phyloP scores from a whole-genome alignment of 345 rosid genomes.

The Cardamine occulta region DNA sequence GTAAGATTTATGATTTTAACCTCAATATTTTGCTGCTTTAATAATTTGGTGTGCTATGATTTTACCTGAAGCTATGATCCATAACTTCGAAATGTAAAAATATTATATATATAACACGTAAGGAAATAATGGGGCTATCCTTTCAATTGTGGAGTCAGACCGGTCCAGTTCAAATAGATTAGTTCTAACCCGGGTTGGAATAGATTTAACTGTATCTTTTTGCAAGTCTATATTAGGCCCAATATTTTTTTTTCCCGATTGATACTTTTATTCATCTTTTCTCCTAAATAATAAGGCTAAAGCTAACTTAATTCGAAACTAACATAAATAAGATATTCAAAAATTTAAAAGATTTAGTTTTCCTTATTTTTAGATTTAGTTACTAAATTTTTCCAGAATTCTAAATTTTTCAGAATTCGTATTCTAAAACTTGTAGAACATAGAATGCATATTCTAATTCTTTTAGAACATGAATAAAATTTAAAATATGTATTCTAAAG shows the following conservation, averaged over 20 bases:
- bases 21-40: conserved; percentile 21
- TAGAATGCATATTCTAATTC: too few species aligned
- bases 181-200: neutral
- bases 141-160: neutral
- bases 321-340: too few species aligned
- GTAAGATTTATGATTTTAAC: conserved; percentile 22
- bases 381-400: too few species aligned
- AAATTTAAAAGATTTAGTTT: too few species aligned
- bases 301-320: too few species aligned
- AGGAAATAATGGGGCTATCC: neutral
- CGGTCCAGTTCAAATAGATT: neutral
- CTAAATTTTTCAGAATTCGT: too few species aligned
- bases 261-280: too few species aligned
- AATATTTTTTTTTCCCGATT: neutral
- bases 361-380: too few species aligned
- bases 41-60: neutral
- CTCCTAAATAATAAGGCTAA: too few species aligned
- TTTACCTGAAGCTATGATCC: conserved; percentile 2
- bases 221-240: neutral
- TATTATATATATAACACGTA: neutral
- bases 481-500: too few species aligned
- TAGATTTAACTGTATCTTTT: neutral
- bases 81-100: neutral
- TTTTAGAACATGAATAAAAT: too few species aligned
- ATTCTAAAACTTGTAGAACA: too few species aligned